Evolutionary conservation across 2,329 filamentous ascomycete species (phyloP), one percentile per base, ranked within the genome.

Genomic region (Teratosphaeriaceae sp.): DNA sequence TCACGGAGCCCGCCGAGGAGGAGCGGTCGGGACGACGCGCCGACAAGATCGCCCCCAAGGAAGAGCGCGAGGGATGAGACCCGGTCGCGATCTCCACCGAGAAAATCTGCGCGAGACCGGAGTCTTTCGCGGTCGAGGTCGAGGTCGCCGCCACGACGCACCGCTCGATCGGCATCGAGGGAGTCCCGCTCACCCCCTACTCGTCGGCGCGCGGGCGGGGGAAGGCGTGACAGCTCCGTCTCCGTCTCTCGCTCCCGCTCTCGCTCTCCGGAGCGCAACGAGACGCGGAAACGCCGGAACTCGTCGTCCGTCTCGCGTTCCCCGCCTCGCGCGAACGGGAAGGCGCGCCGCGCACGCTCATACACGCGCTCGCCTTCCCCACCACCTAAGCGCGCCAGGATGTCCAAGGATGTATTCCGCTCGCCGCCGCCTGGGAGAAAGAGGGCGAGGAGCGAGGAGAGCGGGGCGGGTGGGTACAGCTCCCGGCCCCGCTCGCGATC

Each of bases 291-390:
- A 24, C 23, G 45, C 29, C 38, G 40, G 22, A 31, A 45, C 22
- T 39, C 40, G 16, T 43, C 27, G 38, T 56, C 42, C 40, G 37
- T 42, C 19, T 58, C 58, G n/a, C 54, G 52, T 26, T 63, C 61
- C 16, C 59, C 58, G 26, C 58, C 58, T n/a, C 51, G 23, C 50
- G 55, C 22, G 38, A 55, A 26, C 18, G 49, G 53, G 15, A 56
- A 53, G 2, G 31, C 9, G 15, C 31, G 18, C 6, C 56, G 50
- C 9, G 47, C 44, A 6, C 26, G 47, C 9, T 41, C 42, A 8
- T 27, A n/a, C 22, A 43, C 43, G 5, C 40, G 42, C 18, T 50
- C 49, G 16, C 24, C 35, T 11, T 44, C 49, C 16, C 51, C 52
- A n/a, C 44, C 46, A 46, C n/a, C 46, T 48, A 19, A 40, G 21